A percentile compares a stretch with the other conserved stretches of the same genome.
phyloP scores from a whole-genome alignment of 2,329 filamentous ascomycete species.

The Neonectria neomacrospora region DNA sequence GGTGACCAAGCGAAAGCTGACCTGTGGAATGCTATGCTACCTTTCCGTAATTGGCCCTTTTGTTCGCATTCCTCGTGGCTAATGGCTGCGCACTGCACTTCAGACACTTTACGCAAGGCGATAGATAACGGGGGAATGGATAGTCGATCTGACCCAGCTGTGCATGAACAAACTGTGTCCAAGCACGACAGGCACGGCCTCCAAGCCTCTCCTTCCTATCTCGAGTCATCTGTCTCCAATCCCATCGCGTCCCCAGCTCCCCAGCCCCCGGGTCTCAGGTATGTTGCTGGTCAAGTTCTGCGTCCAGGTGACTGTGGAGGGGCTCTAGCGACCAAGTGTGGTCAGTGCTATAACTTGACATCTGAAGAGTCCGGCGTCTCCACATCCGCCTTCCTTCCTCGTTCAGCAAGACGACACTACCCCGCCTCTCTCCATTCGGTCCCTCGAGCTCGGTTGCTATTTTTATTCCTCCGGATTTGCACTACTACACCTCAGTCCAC shows the following conservation, averaged over 20 bases:
- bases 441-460: conserved; percentile 27
- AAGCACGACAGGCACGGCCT: not conserved
- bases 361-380: conserved; percentile 25
- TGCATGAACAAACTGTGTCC: conserved; percentile 14
- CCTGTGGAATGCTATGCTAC: not conserved
- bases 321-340: not conserved
- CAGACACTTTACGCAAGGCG: conserved; percentile 1
- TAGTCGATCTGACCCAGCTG: conserved; percentile 26
- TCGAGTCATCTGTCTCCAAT: not conserved
- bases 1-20: not conserved
- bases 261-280: not conserved
- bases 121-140: conserved; percentile 2
- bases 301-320: not conserved
- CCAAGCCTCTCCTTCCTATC: no score
- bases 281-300: not conserved
- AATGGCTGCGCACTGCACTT: not conserved
- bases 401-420: conserved; percentile 33
- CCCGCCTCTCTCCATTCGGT: conserved; percentile 30
- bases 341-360: conserved; percentile 10
- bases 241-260: not conserved
- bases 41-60: not conserved
- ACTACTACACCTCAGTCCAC: not conserved
- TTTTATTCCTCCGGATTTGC: conserved; percentile 31
- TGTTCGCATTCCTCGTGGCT: conserved; percentile 6
- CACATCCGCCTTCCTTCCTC: conserved; percentile 32